Evolutionary conservation across 2,329 filamentous ascomycete species (phyloP), one percentile per base, ranked within the genome.

Genomic region (Lachnellula suecica): DNA sequence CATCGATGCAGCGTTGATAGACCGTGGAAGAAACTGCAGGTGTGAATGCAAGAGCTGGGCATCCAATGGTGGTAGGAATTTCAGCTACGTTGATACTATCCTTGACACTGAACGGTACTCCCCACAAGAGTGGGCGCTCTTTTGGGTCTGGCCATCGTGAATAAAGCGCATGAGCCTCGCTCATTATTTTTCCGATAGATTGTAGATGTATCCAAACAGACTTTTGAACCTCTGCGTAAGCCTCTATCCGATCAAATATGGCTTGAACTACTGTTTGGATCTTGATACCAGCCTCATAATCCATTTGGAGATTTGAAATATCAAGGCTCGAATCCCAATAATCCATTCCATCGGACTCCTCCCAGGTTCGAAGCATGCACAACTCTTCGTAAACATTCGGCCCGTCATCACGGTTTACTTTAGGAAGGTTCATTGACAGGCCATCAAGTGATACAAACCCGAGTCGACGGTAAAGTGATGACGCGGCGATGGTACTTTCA

Each of bases 181-280:
- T 62, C 5, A 79, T 58, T 6, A 72, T 67, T 3, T 72, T 67
- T 8, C 73, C 70, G n/a, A 69, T 60, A 1, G 71, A 59, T 23
- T 72, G 68, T 13, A 78, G 68, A 53, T 75, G 64, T 38, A 78
- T 80, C 79, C 79, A 83, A 0, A 79, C 72, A 1, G 75, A 75
- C 64, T 59, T 81, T 71, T 66, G 64, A 11, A 73, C 62, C 11
- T 63, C 57, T n/a, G 74, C 60, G 60, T 82, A 82, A 19, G 59
- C 62, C 9, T 65, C 64, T n/a, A 66, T 65, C 7, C 63, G 61
- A 13, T 65, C 62, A 43, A 61, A 66, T 6, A 66, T 56, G 4
- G 61, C 60, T 43, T 61, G 53, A 10, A 66, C 44, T 4, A 66
- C 63, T 27, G 55, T 46, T 35, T 63, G 60, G 38, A 63, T 60